Evolutionary conservation across 202 grass and related monocot species (phyloP), one percentile per base, ranked within the genome.

Genomic region (Panicum virgatum): DNA sequence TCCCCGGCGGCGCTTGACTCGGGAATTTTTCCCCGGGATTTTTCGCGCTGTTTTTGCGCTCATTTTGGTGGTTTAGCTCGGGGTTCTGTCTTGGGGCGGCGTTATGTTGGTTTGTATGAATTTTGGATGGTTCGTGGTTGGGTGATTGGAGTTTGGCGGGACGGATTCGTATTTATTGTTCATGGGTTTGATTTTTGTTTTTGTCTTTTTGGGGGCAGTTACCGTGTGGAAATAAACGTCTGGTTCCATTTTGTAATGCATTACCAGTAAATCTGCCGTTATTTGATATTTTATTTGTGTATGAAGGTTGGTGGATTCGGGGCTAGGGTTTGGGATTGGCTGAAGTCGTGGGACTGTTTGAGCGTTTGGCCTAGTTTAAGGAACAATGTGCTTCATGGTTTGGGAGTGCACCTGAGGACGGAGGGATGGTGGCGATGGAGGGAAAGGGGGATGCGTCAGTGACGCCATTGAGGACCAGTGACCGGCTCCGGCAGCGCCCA

Each of bases 391-490:
- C 22, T 19, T 11, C 54, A 44, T 77, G 72, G 36, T 45, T 32
- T 54, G 44, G 68, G 57, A 73, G 58, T 62, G 82, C 56, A 52
- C 56, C 5, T 91, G 82, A 88, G 29, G 44, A 69, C 20, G 25
- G 67, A 72, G 57, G 32, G 60, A 75, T 82, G 63, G 72, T 76
- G 69, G 26, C 16, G 54, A 96, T 99, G 93, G 88, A 89, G 10
- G 83, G 91, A 15, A 99, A 96, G 62, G 84, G 86, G 44, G 97
- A 91, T 44, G 82, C 45, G 0, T 66, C 79, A 9, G 86, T 78
- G 71, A 90, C 69, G 22, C 92, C 95, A 0, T 34, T 94, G 82
- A 90, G 97, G 82, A 90, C 87, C 6, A 99, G 97, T 58, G 91
- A 94, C 68, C 78, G 97, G 85, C 61, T 99, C 58, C 85, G 91